phyloP scores from a whole-genome alignment of 1,284 basidiomycete genomes.

The Malassezia restricta region DNA sequence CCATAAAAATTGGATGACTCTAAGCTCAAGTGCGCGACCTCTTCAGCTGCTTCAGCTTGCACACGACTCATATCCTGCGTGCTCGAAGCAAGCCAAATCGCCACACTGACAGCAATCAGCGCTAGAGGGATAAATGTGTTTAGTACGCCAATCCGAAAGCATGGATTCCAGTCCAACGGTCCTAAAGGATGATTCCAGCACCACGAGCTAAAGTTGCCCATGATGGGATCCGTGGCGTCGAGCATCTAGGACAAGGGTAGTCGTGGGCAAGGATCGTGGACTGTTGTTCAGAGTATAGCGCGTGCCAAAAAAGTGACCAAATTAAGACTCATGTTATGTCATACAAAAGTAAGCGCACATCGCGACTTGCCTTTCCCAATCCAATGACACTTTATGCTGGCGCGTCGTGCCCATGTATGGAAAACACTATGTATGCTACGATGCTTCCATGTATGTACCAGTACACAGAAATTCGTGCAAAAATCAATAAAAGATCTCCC shows the following conservation, averaged over 20 bases:
- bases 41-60: not conserved
- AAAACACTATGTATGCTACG: not conserved
- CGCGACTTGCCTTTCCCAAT: too few species aligned
- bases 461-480: not conserved
- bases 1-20: constrained; percentile 10
- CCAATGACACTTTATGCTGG: not conserved
- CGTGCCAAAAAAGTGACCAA: too few species aligned
- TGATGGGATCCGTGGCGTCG: not conserved
- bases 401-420: not conserved
- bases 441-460: not conserved
- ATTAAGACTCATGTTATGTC: too few species aligned
- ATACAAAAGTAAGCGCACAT: too few species aligned
- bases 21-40: constrained; percentile 11
- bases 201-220: not conserved
- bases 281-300: too few species aligned
- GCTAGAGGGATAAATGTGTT: not conserved
- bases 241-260: too few species aligned
- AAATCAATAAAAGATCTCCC: not conserved
- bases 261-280: too few species aligned
- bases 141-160: constrained; percentile 6
- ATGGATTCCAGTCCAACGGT: constrained; percentile 8
- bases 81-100: not conserved
- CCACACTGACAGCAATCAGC: not conserved
- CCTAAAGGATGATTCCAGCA: constrained; percentile 7
- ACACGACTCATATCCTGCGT: not conserved